Base-by-base conservation (phyloP, 441 rosid species). In the Erodium chrysanthum region DNA sequence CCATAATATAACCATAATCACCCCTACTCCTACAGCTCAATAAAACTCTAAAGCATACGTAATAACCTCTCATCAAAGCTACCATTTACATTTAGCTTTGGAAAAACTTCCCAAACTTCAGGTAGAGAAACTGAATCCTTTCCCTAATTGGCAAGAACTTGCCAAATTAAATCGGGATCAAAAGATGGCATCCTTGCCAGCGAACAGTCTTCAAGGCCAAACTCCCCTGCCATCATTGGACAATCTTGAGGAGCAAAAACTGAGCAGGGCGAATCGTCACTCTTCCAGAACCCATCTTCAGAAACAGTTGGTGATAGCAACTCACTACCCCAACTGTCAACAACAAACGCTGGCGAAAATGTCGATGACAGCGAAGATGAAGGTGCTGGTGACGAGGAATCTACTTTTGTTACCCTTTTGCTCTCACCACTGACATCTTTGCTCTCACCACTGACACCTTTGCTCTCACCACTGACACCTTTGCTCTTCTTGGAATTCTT, bases 81-180 rank as follows among this genome's bases (percentile, higher is more conserved):
- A 60, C 71, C 70, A 70, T 75, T 77, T 75, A 77, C 81, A 75
- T 22, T 71, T 44, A 27, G n/a, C 17, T 29, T 21, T 65, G 31
- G 56, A 63, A 52, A 5, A 22, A 37, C n/a, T 8, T 61, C 17
- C 17, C 7, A 1, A 21, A 35, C 59, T 40, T 68, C 61, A 52
- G 65, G 65, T 65, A 59, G 40, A 11, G 17, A 37, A 25, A 35
- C 33, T 4, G 62, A 73, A 52, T 21, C 12, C 66, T 31, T 4
- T 67, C 67, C 80, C 25, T 76, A 91, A 72, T 75, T 93, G 11
- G 96, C 93, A 66, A 93, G 91, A 77, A 89, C 91, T 67, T 89
- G 89, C 98, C 98, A 94, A 5, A 91, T 85, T 75, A 89, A 82
- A 66, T 94, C 98, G 1, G 96, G 89, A 71, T 94, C 98, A 44